Conservation (phyloP, 2,329 filamentous ascomycete genomes). For the Escovopsis sp. region DNA sequence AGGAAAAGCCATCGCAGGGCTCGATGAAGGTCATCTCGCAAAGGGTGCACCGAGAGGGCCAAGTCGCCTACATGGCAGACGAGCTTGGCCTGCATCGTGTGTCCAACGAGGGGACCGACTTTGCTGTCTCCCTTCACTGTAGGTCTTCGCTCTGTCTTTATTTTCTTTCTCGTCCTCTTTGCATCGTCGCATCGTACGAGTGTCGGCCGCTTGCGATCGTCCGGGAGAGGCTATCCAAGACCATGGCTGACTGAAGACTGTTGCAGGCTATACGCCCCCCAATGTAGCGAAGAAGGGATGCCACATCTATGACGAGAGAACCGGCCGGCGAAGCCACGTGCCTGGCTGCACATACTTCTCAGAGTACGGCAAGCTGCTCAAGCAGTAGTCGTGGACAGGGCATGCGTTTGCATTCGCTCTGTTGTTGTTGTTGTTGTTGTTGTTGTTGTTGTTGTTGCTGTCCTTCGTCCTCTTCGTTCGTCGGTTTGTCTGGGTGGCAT, state of each 20-base stretch:
- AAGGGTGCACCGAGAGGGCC: constrained; percentile 51
- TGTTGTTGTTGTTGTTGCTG: constrained; percentile 1
- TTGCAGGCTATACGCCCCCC: constrained; percentile 64
- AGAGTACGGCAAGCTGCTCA: constrained; percentile 35
- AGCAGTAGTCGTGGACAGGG: constrained; percentile 15
- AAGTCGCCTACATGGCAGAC: constrained; percentile 85
- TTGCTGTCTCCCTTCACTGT: constrained; percentile 73
- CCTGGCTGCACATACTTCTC: constrained; percentile 60
- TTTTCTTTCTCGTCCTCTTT: neutral
- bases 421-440: constrained; percentile 1
- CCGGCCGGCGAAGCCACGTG: constrained; percentile 58
- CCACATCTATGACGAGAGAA: constrained; percentile 63
- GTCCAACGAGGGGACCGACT: constrained; percentile 57
- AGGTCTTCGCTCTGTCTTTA: too few relatives aligned
- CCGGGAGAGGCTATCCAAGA: too few relatives aligned
- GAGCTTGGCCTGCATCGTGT: constrained; percentile 76
- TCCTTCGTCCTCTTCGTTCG: constrained; percentile 5
- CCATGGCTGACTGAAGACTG: constrained; percentile 13
- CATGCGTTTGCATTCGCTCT: neutral
- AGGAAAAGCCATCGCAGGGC: constrained; percentile 24
- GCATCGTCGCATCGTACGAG: too few relatives aligned
- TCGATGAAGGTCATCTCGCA: constrained; percentile 52
- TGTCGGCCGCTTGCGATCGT: too few relatives aligned
- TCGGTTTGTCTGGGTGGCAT: too few relatives aligned
- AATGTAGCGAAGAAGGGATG: constrained; percentile 75